A percentile compares a stretch with the other conserved stretches of the same genome.
Evolutionary conservation across 176 grass and related monocot species (phyloP).

Genomic region (Tuctoria greenei): DNA sequence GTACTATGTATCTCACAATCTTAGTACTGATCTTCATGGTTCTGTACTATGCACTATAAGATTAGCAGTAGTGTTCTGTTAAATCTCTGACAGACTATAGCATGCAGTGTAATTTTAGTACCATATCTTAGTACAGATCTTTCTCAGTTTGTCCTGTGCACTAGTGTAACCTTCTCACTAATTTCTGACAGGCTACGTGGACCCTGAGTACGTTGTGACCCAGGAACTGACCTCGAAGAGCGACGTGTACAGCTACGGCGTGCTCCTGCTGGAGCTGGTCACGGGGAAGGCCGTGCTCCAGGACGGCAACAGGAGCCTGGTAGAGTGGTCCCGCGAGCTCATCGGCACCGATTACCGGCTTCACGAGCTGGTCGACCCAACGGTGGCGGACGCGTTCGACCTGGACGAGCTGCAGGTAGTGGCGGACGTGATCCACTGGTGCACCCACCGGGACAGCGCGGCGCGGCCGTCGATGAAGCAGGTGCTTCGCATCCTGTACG

Average conservation of each 20-base stretch:
- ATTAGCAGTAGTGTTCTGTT: not conserved
- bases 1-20: not conserved
- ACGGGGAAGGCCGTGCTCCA: conserved; percentile 63
- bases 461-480: conserved; percentile 87
- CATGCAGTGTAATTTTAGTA: not conserved
- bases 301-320: conserved; percentile 44
- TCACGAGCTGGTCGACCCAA: conserved; percentile 67
- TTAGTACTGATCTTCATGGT: not conserved
- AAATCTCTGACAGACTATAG: not conserved
- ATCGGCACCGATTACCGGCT: conserved; percentile 68
- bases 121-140: not conserved
- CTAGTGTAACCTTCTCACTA: not conserved
- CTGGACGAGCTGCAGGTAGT: conserved; percentile 78
- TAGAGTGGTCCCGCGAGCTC: conserved; percentile 65
- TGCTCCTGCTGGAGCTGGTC: conserved; percentile 81
- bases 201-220: conserved; percentile 63
- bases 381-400: conserved; percentile 71
- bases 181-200: conserved; percentile 60
- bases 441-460: conserved; percentile 61
- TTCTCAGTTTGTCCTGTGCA: not conserved
- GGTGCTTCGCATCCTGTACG: conserved; percentile 80
- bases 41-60: not conserved
- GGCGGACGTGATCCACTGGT: conserved; percentile 76
- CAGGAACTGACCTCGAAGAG: conserved; percentile 66
- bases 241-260: conserved; percentile 91